A percentile compares a stretch with the other conserved stretches of the same genome.
phyloP scores from a whole-genome alignment of 306 rosid species.

The Cucurbita ficifolia region DNA sequence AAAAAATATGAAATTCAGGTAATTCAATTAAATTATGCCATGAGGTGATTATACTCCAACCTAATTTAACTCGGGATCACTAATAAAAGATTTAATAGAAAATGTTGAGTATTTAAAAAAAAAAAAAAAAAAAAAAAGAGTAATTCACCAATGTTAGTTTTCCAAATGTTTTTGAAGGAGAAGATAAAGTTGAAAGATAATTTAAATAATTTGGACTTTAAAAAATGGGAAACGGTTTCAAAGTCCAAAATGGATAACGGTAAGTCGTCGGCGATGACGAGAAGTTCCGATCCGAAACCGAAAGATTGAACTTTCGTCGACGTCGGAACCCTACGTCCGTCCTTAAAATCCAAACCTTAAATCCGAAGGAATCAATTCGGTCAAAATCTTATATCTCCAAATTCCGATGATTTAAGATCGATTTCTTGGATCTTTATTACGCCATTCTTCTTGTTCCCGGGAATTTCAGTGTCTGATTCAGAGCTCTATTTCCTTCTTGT shows the following conservation, averaged over 20 bases:
- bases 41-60: too few relatives aligned
- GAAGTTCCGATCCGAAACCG: background rate
- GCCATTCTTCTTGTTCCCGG: background rate
- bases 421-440: too few relatives aligned
- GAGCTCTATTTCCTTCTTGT: background rate
- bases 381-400: background rate
- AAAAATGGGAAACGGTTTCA: background rate
- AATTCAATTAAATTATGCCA: too few relatives aligned
- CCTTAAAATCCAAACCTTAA: background rate
- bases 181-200: too few relatives aligned
- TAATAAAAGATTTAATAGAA: too few relatives aligned
- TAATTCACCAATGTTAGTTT: too few relatives aligned
- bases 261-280: background rate
- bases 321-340: background rate
- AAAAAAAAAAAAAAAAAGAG: too few relatives aligned
- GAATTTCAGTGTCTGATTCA: conserved; percentile 7
- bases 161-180: too few relatives aligned
- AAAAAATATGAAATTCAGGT: too few relatives aligned
- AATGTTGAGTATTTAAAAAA: too few relatives aligned
- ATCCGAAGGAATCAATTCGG: background rate
- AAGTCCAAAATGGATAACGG: background rate
- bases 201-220: too few relatives aligned
- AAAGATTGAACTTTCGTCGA: background rate
- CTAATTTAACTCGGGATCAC: too few relatives aligned
- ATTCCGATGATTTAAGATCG: background rate